Percentiles rank a stretch among this genome's conserved stretches.
Evolutionary conservation across 768 basidiomycete genomes (phyloP).

Genomic region (Myochromella boudieri): DNA sequence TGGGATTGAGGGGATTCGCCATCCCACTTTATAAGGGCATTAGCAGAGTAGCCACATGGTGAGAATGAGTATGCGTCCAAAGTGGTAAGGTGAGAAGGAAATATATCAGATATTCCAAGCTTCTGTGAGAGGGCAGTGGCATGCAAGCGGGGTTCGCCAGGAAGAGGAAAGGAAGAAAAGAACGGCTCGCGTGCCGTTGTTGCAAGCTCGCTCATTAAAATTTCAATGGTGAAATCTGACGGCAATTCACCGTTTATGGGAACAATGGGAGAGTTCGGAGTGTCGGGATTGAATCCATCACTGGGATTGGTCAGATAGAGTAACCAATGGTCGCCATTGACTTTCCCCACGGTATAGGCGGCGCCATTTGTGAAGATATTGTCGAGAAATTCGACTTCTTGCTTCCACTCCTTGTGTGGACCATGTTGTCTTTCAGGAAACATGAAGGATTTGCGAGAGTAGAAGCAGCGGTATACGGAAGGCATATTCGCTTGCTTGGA

Average conservation of each 20-base stretch:
- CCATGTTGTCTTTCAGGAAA: conserved; percentile 95
- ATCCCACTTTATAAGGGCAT: conserved; percentile 78
- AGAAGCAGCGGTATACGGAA: conserved; percentile 89
- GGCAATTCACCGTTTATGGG: conserved; percentile 22
- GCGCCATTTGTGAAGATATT: conserved; percentile 84
- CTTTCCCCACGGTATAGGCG: conserved; percentile 95
- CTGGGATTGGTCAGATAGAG: conserved; percentile 83
- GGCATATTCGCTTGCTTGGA: conserved; percentile 61
- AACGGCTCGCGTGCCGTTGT: conserved; percentile 77
- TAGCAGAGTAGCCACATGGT: conserved; percentile 96
- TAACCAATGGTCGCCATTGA: conserved; percentile 98
- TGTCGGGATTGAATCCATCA: conserved; percentile 14
- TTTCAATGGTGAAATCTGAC: conserved; percentile 94
- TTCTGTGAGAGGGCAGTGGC: conserved; percentile 62
- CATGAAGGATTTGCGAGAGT: conserved; percentile 98
- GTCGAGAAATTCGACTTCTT: conserved; percentile 91
- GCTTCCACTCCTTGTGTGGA: conserved; percentile 91
- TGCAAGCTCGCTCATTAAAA: conserved; percentile 92
- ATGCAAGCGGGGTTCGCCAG: conserved; percentile 38
- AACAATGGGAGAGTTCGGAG: conserved; percentile 13
- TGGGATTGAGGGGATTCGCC: conserved; percentile 23
- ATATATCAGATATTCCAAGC: conserved; percentile 80
- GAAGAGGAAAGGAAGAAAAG: conserved; percentile 45
- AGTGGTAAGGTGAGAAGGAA: conserved; percentile 74
- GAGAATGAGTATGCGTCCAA: conserved; percentile 92